Conservation (phyloP, 2,329 filamentous ascomycete species). For the Colletotrichum scovillei region DNA sequence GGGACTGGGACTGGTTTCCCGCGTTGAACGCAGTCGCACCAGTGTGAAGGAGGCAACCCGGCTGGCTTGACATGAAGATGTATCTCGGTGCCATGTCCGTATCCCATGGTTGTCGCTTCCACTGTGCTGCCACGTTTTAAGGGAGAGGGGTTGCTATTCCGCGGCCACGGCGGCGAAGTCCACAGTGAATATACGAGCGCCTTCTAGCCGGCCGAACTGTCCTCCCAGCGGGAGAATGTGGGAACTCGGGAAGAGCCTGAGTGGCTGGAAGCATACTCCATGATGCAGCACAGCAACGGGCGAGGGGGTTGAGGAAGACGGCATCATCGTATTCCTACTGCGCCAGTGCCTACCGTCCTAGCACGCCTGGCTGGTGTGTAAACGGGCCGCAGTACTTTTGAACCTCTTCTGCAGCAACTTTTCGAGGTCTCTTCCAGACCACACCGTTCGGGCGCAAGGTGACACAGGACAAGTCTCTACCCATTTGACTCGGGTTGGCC, state of each 20-base stretch:
- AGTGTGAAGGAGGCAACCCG: not conserved
- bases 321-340: constrained; percentile 7
- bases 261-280: not conserved
- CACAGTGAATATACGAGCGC: not conserved
- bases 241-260: not conserved
- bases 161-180: no score
- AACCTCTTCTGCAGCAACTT: not conserved
- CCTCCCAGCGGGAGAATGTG: not conserved
- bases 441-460: not conserved
- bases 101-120: no score
- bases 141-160: not conserved
- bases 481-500: not conserved
- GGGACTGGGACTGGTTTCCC: not conserved
- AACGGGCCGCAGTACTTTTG: not conserved
- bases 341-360: not conserved
- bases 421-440: not conserved
- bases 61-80: not conserved
- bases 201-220: not conserved
- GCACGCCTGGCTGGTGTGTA: not conserved
- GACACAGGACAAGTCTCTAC: not conserved
- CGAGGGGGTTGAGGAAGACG: not conserved
- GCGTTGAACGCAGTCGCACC: not conserved
- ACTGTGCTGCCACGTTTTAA: no score
- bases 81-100: not conserved
- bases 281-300: not conserved